Evolutionary conservation across 768 basidiomycete genomes (phyloP), one percentile per base, ranked within the genome.

Genomic region (Hemileccinum rubropunctum): DNA sequence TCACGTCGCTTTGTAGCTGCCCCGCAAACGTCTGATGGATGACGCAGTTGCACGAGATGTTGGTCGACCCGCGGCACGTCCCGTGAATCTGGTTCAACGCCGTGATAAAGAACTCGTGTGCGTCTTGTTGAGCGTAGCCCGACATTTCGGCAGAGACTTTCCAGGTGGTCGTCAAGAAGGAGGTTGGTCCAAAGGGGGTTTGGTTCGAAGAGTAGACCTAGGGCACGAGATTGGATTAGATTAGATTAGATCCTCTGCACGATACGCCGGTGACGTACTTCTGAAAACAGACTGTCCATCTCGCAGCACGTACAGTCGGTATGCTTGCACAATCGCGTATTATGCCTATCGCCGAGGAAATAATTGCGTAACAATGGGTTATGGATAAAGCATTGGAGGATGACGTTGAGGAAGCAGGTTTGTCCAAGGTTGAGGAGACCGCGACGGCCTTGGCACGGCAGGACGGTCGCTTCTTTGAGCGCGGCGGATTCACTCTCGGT

Each of bases 81-180:
- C 76, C 73, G 64, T 98, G 95, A 11, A 97, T 88, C 56, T 92
- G 88, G 61, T 95, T 94, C 21, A 98, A 73, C 0, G 84, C 80
- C 15, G 85, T 78, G 26, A 91, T 89, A 66, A 91, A 89, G 63
- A 84, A 88, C 66, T 91, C 87, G 73, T 95, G 92, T 2, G 92
- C 91, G 53, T 98, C 95, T 62, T 95, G 95, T 65, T 98, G 95
- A 0, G 91, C 83, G 61, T 98, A 92, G 2, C 94, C 95, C 5
- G 91, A 82, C 23, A 98, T 74, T 53, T 95, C 92, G 0, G 85
- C 70, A 0, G 87, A 84, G 4, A 75, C 71, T 53, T 77, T 79
- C 95, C 94, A 98, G 30, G 87, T 89, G 23, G 88, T 84, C 13
- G 84, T 76, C 8, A 98, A 78, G 63, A 98, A 87, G 3, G 83